Base-by-base conservation (phyloP, 2,329 filamentous ascomycete genomes). In the Corinectria fuckeliana region DNA sequence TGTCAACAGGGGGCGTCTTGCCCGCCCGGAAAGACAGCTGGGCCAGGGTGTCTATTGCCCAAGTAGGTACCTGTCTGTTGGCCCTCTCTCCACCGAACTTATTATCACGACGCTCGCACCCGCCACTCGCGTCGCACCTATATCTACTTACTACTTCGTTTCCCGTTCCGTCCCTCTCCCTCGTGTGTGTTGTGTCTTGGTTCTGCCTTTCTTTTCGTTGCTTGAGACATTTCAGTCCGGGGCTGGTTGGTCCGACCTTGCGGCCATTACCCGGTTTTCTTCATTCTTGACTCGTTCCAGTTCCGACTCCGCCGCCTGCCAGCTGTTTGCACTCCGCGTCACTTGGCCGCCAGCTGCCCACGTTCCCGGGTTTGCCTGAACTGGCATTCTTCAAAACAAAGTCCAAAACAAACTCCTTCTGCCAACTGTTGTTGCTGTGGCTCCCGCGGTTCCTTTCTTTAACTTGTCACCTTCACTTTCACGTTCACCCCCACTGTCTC, bases 81-180 rank as follows among this genome's bases (percentile, higher is more conserved):
- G n/a, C 25, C 21, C 36, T 48, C 41, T 52, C 41, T 50, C 26
- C 55, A 48, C 48, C 55, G 25, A 32, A 54, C 62, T 68, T 69
- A 69, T 68, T 69, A 69, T 69, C 65, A 65, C 56, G 41, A 62
- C 64, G 53, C 58, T 58, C 61, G 65, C 67, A 62, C 67, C 51
- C 50, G 48, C 48, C 34, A 16, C 34, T 41, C 50, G 30, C 50
- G 42, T 45, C 26, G 25, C 36, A 25, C 56, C n/a, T n/a, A n/a
- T n/a, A n/a, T n/a, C n/a, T n/a, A n/a, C n/a, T n/a, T n/a, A n/a
- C n/a, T n/a, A n/a, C n/a, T n/a, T n/a, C n/a, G n/a, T n/a, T n/a
- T n/a, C n/a, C n/a, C n/a, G n/a, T n/a, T n/a, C 38, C 36, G 14
- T 41, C 44, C 32, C 50, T 54, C 56, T 56, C 51, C 32, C 52